Evolutionary conservation across 768 basidiomycete species (phyloP).

Genomic region (Amanita polypyramis): DNA sequence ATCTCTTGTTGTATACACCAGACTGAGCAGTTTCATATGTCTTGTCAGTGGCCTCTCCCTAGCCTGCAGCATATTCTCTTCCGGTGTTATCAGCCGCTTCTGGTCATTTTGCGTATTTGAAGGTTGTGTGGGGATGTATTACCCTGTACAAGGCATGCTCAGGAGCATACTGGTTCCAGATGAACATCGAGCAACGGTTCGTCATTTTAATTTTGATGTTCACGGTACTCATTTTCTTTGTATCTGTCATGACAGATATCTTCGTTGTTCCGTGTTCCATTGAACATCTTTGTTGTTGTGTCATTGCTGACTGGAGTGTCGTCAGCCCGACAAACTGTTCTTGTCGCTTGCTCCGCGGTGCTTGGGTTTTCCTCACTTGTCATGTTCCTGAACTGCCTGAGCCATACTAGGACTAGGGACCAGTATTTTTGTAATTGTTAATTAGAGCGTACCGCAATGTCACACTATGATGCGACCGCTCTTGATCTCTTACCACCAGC

Average conservation of each 20-base stretch:
- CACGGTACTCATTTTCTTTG: too few relatives aligned
- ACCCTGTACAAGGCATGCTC: constrained; percentile 69
- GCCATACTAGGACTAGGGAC: too few relatives aligned
- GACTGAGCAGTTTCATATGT: constrained; percentile 55
- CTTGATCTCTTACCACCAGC: too few relatives aligned
- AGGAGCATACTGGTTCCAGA: constrained; percentile 56
- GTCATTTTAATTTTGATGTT: too few relatives aligned
- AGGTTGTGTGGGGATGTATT: constrained; percentile 72
- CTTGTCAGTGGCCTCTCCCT: constrained; percentile 48
- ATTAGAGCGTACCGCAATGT: too few relatives aligned
- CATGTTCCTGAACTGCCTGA: constrained; percentile 39
- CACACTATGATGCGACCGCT: too few relatives aligned
- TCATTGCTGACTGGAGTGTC: constrained; percentile 62
- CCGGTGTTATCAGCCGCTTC: constrained; percentile 42
- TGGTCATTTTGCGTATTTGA: constrained; percentile 71
- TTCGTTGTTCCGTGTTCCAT: constrained; percentile 62
- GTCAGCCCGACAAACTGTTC: constrained; percentile 48
- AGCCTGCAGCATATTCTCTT: constrained; percentile 33
- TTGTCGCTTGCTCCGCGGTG: constrained; percentile 46
- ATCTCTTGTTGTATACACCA: constrained; percentile 48
- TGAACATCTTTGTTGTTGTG: constrained; percentile 65
- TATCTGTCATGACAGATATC: constrained; percentile 37
- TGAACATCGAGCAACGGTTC: constrained; percentile 65
- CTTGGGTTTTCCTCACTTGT: constrained; percentile 48
- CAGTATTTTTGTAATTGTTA: too few relatives aligned